Evolutionary conservation across 2,329 filamentous ascomycete species (phyloP).

Genomic region (Xylariaceae sp.): DNA sequence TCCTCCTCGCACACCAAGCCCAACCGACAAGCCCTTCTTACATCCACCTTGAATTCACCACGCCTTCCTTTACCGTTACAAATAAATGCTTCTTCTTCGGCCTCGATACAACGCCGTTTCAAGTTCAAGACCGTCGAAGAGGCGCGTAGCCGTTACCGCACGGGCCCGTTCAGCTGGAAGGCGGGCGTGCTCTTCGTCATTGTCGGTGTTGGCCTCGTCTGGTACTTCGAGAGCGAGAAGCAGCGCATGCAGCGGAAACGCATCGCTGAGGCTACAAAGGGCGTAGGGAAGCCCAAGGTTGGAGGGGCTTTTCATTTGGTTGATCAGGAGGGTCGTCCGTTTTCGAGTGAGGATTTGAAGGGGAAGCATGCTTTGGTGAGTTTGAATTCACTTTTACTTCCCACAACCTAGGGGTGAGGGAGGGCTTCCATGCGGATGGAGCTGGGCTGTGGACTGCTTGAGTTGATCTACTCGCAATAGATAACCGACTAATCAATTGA

Average conservation of each 20-base stretch:
- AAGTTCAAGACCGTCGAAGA: slow-evolving; percentile 55
- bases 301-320: slow-evolving; percentile 80
- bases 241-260: slow-evolving; percentile 83
- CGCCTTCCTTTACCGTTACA: slow-evolving; percentile 1
- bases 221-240: slow-evolving; percentile 95
- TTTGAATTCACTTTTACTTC: slow-evolving; percentile 24
- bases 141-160: slow-evolving; percentile 54
- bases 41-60: slow-evolving; percentile 4
- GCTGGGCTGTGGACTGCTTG: background rate
- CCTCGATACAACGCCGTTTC: slow-evolving; percentile 34
- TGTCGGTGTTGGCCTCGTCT: slow-evolving; percentile 71
- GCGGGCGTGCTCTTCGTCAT: slow-evolving; percentile 80
- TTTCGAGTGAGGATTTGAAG: slow-evolving; percentile 76
- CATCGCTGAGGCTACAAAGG: slow-evolving; percentile 87
- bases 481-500: too few relatives aligned
- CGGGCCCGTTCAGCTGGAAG: slow-evolving; percentile 85
- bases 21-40: slow-evolving; percentile 7
- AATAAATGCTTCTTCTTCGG: background rate
- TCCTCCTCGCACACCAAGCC: slow-evolving; percentile 4
- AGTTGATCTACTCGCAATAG: too few relatives aligned
- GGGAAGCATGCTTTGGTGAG: slow-evolving; percentile 78
- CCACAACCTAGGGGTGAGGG: background rate
- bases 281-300: slow-evolving; percentile 87
- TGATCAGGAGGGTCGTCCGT: slow-evolving; percentile 75
- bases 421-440: background rate